These are phyloP conservation scores for Cordyceps fumosorosea DNA, from an alignment of 2,329 filamentous ascomycete species.

Conservation along the genomic window DNA sequence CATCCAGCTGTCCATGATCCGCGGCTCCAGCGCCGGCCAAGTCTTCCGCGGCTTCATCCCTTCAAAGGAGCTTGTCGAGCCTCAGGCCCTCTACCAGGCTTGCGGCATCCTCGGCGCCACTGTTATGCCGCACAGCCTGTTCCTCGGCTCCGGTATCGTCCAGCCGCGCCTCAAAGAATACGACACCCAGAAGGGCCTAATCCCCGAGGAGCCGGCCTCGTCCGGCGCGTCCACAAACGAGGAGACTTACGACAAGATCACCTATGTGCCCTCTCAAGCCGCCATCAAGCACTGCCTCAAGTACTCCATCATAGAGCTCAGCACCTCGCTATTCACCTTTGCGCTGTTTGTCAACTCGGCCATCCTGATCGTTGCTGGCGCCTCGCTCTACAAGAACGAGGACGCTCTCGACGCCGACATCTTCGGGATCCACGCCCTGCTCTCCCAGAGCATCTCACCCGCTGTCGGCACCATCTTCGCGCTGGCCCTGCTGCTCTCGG, in stretches of 20 bases:
- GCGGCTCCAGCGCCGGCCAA: conserved; percentile 46
- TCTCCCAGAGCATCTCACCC: conserved; percentile 61
- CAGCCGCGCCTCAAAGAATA: conserved; percentile 60
- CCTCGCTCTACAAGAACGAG: conserved; percentile 59
- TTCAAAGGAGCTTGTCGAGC: conserved; percentile 44
- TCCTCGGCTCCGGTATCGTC: conserved; percentile 62
- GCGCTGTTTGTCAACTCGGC: conserved; percentile 79
- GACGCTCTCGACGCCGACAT: conserved; percentile 65
- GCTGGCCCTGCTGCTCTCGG: conserved; percentile 71
- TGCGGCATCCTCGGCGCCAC: conserved; percentile 74
- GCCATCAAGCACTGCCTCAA: conserved; percentile 71
- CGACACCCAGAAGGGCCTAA: conserved; percentile 49
- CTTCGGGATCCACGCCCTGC: conserved; percentile 72
- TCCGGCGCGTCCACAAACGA: conserved; percentile 23
- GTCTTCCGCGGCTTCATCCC: conserved; percentile 62
- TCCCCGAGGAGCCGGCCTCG: conserved; percentile 28
- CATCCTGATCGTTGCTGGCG: conserved; percentile 75
- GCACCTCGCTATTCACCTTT: conserved; percentile 71
- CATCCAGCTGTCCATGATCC: conserved; percentile 59
- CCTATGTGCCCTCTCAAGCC: conserved; percentile 63
- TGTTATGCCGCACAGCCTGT: conserved; percentile 65
- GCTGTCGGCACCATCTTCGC: conserved; percentile 81
- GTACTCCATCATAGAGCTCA: conserved; percentile 65
- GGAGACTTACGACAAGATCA: conserved; percentile 38
- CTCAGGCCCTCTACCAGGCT: conserved; percentile 50